Evolutionary conservation across 2,329 filamentous ascomycete species (phyloP).

Genomic region (Penicillium sp.): DNA sequence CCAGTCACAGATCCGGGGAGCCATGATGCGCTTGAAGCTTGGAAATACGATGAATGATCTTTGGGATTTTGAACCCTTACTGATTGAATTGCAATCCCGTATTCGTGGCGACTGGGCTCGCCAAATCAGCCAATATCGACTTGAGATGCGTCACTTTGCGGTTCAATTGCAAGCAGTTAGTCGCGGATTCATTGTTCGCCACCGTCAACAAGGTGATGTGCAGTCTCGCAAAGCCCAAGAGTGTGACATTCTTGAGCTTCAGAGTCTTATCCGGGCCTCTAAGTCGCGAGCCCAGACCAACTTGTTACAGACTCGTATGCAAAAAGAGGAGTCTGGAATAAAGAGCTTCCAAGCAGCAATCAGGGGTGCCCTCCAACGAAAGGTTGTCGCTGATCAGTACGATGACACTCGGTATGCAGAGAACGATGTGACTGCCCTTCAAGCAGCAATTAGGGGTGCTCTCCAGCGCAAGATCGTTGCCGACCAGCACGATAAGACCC

Average conservation of each 20-base stretch:
- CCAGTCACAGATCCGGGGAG: slow-evolving; percentile 83
- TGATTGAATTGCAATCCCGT: slow-evolving; percentile 81
- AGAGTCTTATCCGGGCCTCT: slow-evolving; percentile 71
- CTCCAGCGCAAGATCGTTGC: slow-evolving; percentile 43
- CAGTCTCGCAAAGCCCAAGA: slow-evolving; percentile 75
- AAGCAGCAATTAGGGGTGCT: slow-evolving; percentile 57
- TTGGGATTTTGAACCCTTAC: slow-evolving; percentile 78
- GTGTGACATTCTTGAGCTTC: slow-evolving; percentile 72
- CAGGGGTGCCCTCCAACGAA: slow-evolving; percentile 47
- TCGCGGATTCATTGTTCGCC: slow-evolving; percentile 74
- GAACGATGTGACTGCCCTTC: slow-evolving; percentile 56
- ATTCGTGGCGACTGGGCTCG: slow-evolving; percentile 86
- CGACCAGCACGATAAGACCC: slow-evolving; percentile 41
- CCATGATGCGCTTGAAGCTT: slow-evolving; percentile 72
- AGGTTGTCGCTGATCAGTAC: slow-evolving; percentile 40
- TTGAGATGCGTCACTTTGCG: slow-evolving; percentile 81
- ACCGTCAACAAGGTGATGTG: slow-evolving; percentile 60
- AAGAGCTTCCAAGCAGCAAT: slow-evolving; percentile 59
- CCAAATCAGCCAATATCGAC: slow-evolving; percentile 77
- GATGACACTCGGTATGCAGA: slow-evolving; percentile 45
- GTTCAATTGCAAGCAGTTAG: slow-evolving; percentile 75
- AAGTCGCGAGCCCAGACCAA: slow-evolving; percentile 46
- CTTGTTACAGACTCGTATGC: slow-evolving; percentile 40
- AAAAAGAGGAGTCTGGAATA: slow-evolving; percentile 45
- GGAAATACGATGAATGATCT: slow-evolving; percentile 82